A percentile compares a stretch with the other conserved stretches of the same genome.
phyloP scores from a whole-genome alignment of 1,284 basidiomycete species.

The Acaromyces ingoldii region DNA sequence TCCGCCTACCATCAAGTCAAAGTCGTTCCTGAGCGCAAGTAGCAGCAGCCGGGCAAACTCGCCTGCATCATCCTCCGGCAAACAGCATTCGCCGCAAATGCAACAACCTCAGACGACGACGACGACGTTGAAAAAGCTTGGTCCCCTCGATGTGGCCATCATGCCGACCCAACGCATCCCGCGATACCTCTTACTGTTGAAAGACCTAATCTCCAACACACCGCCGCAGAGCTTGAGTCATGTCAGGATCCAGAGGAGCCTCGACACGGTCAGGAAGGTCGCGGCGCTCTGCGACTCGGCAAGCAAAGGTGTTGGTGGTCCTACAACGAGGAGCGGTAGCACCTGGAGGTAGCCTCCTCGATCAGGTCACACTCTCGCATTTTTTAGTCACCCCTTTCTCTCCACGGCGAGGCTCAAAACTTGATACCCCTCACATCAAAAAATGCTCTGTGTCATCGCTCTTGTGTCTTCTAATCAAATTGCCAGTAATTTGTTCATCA shows the following conservation, averaged over 20 bases:
- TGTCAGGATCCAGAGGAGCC: slow-evolving; percentile 22
- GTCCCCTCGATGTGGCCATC: slow-evolving; percentile 41
- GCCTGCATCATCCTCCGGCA: neutral
- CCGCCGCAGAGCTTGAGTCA: slow-evolving; percentile 34
- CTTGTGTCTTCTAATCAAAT: too few species aligned
- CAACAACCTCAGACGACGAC: neutral
- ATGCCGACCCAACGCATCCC: slow-evolving; percentile 48
- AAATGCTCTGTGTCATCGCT: too few species aligned
- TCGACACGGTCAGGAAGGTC: slow-evolving; percentile 18
- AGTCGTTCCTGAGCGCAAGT: neutral
- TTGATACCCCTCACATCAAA: too few species aligned
- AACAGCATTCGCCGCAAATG: neutral
- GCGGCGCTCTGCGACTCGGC: slow-evolving; percentile 25
- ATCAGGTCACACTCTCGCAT: too few species aligned
- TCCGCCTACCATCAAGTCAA: neutral
- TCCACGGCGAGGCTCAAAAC: too few species aligned
- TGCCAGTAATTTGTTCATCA: too few species aligned
- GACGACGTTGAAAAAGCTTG: slow-evolving; percentile 24
- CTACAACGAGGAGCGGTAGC: too few species aligned
- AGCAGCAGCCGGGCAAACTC: neutral
- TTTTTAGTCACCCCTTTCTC: too few species aligned
- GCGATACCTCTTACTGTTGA: slow-evolving; percentile 37
- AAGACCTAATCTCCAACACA: slow-evolving; percentile 38
- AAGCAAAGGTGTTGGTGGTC: too few species aligned
- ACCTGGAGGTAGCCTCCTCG: too few species aligned